These are phyloP conservation scores for Periglandula ipomoeae DNA, from an alignment of 2,329 filamentous ascomycete species.

Conservation along the genomic window DNA sequence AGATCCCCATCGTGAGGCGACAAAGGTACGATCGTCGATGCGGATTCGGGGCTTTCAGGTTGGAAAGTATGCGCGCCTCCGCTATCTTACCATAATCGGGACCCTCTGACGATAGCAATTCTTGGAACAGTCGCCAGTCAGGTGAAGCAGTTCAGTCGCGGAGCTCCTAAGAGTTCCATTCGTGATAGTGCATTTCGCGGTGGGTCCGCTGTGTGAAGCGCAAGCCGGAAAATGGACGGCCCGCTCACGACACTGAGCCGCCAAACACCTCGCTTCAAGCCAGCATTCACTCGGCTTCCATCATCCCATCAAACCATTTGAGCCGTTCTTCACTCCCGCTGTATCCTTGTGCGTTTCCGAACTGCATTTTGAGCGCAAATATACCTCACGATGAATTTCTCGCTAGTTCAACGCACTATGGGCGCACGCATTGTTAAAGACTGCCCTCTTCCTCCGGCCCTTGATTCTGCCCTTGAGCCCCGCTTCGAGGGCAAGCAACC, in stretches of 20 bases:
- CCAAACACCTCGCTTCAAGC: too few species aligned
- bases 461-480: neutral
- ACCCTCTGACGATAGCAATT: neutral
- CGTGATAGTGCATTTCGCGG: too few species aligned
- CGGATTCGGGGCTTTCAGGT: neutral
- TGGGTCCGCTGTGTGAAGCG: neutral
- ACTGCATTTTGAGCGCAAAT: too few species aligned
- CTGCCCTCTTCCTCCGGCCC: neutral
- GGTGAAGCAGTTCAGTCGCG: too few species aligned
- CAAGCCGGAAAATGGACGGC: conserved; percentile 1
- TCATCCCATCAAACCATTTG: too few species aligned
- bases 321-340: too few species aligned
- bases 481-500: conserved; percentile 5
- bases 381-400: too few species aligned
- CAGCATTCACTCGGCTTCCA: too few species aligned
- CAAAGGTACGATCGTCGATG: neutral
- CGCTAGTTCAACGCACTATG: too few species aligned
- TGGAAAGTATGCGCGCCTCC: conserved; percentile 1
- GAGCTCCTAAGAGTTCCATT: too few species aligned
- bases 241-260: too few species aligned
- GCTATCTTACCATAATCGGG: conserved; percentile 6
- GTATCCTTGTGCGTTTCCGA: too few species aligned
- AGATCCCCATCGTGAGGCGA: conserved; percentile 43
- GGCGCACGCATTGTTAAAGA: neutral
- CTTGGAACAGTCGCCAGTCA: neutral